phyloP scores from a whole-genome alignment of 2,329 filamentous ascomycete species.

The Neospermospora avenae region DNA sequence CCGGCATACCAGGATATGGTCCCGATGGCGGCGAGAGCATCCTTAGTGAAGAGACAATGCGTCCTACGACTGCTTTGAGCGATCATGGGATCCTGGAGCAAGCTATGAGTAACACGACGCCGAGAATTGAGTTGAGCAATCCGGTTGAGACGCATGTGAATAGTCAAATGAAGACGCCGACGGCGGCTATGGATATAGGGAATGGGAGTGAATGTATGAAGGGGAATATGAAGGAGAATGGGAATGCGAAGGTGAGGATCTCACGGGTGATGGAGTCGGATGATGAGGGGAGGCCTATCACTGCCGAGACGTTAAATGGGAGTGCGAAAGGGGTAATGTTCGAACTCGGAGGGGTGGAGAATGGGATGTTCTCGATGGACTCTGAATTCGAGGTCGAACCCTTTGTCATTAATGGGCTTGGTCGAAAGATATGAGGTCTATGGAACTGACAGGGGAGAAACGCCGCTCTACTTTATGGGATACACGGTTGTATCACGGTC shows the following conservation, averaged over 20 bases:
- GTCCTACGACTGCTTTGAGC: conserved; percentile 33
- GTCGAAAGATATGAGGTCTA: not conserved
- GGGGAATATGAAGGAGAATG: not conserved
- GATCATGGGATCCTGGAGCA: conserved; percentile 33
- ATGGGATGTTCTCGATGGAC: conserved; percentile 12
- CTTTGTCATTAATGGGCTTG: not conserved
- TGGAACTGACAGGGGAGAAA: too few species aligned
- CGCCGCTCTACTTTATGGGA: too few species aligned
- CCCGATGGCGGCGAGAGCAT: conserved; percentile 19
- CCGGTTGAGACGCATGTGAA: conserved; percentile 27
- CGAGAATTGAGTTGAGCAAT: conserved; percentile 29
- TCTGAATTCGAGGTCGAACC: not conserved
- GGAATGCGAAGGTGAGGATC: not conserved
- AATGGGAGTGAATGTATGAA: not conserved
- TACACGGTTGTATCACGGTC: not conserved
- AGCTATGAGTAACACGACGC: conserved; percentile 35
- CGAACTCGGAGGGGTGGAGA: conserved; percentile 2
- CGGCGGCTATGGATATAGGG: not conserved
- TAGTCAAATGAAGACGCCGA: not conserved
- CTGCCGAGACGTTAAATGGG: not conserved
- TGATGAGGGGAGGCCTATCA: not conserved
- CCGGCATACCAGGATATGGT: conserved; percentile 22
- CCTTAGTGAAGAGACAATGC: conserved; percentile 26
- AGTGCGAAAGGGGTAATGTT: conserved; percentile 2
- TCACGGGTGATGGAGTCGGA: not conserved